These are phyloP conservation scores for Hanseniaspora uvarum DNA, from an alignment of 1,139 yeast species.

Conservation along the genomic window DNA sequence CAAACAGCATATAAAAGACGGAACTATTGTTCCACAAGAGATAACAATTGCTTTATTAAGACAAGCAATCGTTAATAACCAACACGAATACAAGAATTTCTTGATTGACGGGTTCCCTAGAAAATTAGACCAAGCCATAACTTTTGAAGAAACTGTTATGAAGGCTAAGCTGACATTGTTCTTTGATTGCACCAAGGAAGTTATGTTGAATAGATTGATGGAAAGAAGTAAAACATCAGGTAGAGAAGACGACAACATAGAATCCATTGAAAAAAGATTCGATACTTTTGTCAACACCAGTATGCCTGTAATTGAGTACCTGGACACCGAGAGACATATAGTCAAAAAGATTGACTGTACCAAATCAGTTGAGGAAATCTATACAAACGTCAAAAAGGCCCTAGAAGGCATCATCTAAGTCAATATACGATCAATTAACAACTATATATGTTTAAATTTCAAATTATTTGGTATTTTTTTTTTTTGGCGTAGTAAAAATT, in stretches of 20 bases:
- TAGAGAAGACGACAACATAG: slow-evolving; percentile 84
- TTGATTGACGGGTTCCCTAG: slow-evolving; percentile 95
- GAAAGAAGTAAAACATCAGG: slow-evolving; percentile 94
- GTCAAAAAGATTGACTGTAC: slow-evolving; percentile 76
- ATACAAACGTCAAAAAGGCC: slow-evolving; percentile 56
- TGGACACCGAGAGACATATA: slow-evolving; percentile 37
- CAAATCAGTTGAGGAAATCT: slow-evolving; percentile 69
- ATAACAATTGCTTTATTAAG: slow-evolving; percentile 76
- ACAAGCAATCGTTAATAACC: slow-evolving; percentile 58
- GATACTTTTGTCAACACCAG: slow-evolving; percentile 76
- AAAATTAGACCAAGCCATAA: slow-evolving; percentile 93
- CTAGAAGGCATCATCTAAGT: slow-evolving; percentile 34
- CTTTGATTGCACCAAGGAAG: slow-evolving; percentile 87
- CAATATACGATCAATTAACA: not conserved
- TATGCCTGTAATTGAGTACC: slow-evolving; percentile 87
- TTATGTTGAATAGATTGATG: slow-evolving; percentile 74
- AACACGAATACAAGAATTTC: slow-evolving; percentile 38
- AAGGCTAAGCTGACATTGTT: slow-evolving; percentile 70
- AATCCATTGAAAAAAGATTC: slow-evolving; percentile 82
- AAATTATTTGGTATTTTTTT: not conserved
- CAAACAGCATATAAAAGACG: slow-evolving; percentile 74
- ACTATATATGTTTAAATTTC: not conserved
- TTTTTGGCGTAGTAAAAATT: not conserved
- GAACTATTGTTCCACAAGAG: slow-evolving; percentile 90
- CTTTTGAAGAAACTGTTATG: slow-evolving; percentile 75